phyloP scores from a whole-genome alignment of 495 filamentous ascomycete species.

The Pseudotulostoma volvatum region DNA sequence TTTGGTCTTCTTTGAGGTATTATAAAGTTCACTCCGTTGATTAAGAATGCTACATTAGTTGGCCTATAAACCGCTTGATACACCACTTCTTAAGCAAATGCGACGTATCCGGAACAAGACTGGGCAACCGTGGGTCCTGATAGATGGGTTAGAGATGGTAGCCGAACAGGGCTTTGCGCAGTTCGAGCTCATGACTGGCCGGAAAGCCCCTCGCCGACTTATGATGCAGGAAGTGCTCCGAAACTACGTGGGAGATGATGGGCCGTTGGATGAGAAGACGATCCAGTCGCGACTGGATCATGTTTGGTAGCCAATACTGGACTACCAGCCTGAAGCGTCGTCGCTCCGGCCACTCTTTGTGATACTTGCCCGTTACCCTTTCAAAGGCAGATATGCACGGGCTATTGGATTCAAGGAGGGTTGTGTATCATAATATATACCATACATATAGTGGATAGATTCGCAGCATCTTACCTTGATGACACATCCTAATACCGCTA shows the following conservation, averaged over 20 bases:
- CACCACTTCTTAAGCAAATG: slow-evolving; percentile 53
- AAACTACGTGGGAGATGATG: slow-evolving; percentile 28
- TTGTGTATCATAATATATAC: too few species aligned
- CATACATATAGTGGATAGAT: too few species aligned
- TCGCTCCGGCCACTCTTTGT: too few species aligned
- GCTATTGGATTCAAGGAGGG: too few species aligned
- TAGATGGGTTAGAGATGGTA: slow-evolving; percentile 68
- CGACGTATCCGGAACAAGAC: slow-evolving; percentile 39
- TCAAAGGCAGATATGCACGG: too few species aligned
- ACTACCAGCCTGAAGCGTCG: too few species aligned
- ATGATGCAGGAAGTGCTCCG: slow-evolving; percentile 56
- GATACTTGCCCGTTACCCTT: too few species aligned
- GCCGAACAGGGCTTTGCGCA: slow-evolving; percentile 71
- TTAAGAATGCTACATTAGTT: slow-evolving; percentile 23
- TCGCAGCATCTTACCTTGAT: too few species aligned
- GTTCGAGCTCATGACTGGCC: slow-evolving; percentile 71
- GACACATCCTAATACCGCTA: too few species aligned
- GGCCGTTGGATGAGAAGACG: slow-evolving; percentile 28
- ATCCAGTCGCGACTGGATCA: slow-evolving; percentile 26
- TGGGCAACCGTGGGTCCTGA: slow-evolving; percentile 52
- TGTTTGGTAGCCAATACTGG: too few species aligned
- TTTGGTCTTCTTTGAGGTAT: background rate
- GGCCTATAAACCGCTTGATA: slow-evolving; percentile 58
- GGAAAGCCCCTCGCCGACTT: slow-evolving; percentile 54
- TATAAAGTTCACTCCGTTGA: background rate